Base-by-base conservation (phyloP, 2,329 filamentous ascomycete genomes). In the Claviceps fusiformis region DNA sequence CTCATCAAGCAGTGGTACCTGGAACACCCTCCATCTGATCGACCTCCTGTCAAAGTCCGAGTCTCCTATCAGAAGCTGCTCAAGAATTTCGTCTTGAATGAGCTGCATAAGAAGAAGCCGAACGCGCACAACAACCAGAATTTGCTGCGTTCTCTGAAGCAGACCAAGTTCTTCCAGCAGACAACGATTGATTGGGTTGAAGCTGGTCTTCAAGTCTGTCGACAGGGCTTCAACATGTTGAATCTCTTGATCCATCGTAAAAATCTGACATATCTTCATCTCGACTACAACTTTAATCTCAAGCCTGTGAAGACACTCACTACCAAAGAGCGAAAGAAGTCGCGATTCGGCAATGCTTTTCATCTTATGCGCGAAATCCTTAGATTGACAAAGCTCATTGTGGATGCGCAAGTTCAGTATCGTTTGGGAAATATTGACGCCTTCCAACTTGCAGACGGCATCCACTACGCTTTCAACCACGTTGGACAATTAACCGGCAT, bases 171-270 rank as follows among this genome's bases (percentile, higher is more conserved):
- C 75, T 98, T 98, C 79, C 95, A 98, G 71, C 93, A 97, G 71
- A 98, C 93, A 3, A 95, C 89, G 9, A 97, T 98, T 60, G 93
- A 98, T 69, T 98, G 93, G 93, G 93, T 98, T 46, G 93, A 98
- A 74, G 93, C 95, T 63, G 93, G 95, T 73, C 79, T 98, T 66
- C 95, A 98, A 73, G 93, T 98, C 59, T 98, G 93, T 69, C 84
- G 93, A 52, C 93, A 98, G 69, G 93, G 93, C 55, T 98, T 96
- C 78, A 98, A 98, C 73, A 98, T 98, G 92, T 77, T 98, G 57
- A 98, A 98, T 65, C 77, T 98, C 54, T 76, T 98, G 62, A 98
- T 98, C 62, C 93, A 98, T 68, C 86, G 93, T 64, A 98, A 98
- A 78, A 98, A 98, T 70, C 74, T 98, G 62, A 98, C 93, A 0